Percentiles rank a stretch among this genome's conserved stretches.
phyloP scores from a whole-genome alignment of 805 yeast species.

The Scheffersomyces amazonensis region DNA sequence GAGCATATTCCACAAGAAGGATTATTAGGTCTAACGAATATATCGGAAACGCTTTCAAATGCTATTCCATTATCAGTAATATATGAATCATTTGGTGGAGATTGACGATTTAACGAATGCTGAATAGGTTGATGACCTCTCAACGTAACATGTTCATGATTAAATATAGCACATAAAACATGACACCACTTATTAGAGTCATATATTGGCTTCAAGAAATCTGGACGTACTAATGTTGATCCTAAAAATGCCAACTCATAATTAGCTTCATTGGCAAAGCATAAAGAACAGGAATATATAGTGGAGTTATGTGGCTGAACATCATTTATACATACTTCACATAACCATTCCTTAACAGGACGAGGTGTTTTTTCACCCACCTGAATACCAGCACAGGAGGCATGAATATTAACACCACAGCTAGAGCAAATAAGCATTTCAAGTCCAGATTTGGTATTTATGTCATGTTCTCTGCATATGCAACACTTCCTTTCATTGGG shows the following conservation, averaged over 20 bases:
- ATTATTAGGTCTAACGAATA: slow-evolving; percentile 23
- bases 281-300: slow-evolving; percentile 62
- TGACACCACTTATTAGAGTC: slow-evolving; percentile 75
- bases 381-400: slow-evolving; percentile 59
- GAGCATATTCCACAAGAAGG: slow-evolving; percentile 45
- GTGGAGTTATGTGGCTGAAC: slow-evolving; percentile 57
- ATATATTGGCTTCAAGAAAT: slow-evolving; percentile 65
- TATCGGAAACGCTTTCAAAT: neutral
- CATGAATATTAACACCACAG: slow-evolving; percentile 73
- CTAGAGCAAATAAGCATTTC: slow-evolving; percentile 53
- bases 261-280: slow-evolving; percentile 53
- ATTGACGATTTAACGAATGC: neutral
- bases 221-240: slow-evolving; percentile 44
- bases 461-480: slow-evolving; percentile 49
- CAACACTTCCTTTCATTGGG: slow-evolving; percentile 45
- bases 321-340: slow-evolving; percentile 77
- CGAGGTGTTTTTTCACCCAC: slow-evolving; percentile 13
- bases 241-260: slow-evolving; percentile 45
- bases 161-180: slow-evolving; percentile 63
- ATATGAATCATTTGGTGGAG: neutral
- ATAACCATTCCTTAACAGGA: slow-evolving; percentile 59
- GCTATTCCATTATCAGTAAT: neutral
- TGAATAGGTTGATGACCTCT: neutral
- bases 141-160: slow-evolving; percentile 27
- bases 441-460: slow-evolving; percentile 15